Evolutionary conservation across 1,284 basidiomycete genomes (phyloP).

Genomic region (Erythrobasidium hasegawianum): DNA sequence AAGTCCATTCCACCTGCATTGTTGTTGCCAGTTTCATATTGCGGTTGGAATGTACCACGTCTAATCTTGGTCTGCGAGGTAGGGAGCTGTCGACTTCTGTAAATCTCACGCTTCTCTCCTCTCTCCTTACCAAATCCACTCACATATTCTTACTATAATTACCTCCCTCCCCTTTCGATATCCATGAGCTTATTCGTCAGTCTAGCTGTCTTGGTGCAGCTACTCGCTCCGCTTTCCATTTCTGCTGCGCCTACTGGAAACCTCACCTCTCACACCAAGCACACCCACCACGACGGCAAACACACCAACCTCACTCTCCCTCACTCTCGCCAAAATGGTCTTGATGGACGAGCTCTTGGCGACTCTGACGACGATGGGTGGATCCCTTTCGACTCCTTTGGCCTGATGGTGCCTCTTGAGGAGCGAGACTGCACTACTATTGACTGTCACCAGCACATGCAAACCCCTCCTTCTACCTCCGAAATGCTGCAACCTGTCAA

Average conservation of each 20-base stretch:
- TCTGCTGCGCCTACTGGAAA: neutral
- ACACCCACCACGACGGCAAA: neutral
- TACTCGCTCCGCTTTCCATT: too few relatives aligned
- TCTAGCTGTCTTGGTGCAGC: too few relatives aligned
- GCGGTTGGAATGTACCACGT: too few relatives aligned
- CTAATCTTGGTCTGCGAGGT: too few relatives aligned
- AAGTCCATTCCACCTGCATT: too few relatives aligned
- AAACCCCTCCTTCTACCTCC: neutral
- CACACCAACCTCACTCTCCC: neutral
- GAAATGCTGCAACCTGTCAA: neutral
- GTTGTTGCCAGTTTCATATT: too few relatives aligned
- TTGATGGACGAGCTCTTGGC: neutral
- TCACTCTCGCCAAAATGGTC: neutral
- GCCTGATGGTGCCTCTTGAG: conserved; percentile 28
- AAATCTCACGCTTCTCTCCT: too few relatives aligned
- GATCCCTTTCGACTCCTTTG: conserved; percentile 25
- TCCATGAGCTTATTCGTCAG: too few relatives aligned
- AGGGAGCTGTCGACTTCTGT: too few relatives aligned
- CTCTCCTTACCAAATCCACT: too few relatives aligned
- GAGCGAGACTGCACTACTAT: conserved; percentile 5
- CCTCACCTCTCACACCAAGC: neutral
- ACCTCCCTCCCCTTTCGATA: too few relatives aligned
- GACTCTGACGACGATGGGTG: conserved; percentile 12
- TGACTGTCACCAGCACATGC: conserved; percentile 10
- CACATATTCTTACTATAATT: too few relatives aligned